Evolutionary conservation across 805 yeast species (phyloP).

Genomic region (Priceomyces medius): DNA sequence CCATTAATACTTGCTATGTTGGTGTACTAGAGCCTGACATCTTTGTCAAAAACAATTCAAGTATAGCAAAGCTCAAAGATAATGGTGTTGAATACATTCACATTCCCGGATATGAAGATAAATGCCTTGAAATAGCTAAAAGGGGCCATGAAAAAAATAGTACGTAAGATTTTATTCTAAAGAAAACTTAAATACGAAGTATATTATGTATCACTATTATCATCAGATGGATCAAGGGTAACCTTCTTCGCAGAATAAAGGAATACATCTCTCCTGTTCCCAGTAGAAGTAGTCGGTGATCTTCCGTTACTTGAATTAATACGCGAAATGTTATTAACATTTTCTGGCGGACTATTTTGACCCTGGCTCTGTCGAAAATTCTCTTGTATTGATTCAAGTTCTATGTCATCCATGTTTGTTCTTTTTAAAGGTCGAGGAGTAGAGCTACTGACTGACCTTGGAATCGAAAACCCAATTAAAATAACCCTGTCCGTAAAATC

Average conservation of each 20-base stretch:
- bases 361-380: constrained; percentile 1
- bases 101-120: constrained; percentile 79
- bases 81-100: constrained; percentile 70
- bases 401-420: neutral
- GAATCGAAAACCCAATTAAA: constrained; percentile 57
- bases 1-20: constrained; percentile 75
- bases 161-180: neutral
- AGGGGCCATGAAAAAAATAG: constrained; percentile 59
- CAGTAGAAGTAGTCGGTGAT: neutral
- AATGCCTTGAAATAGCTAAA: constrained; percentile 65
- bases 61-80: constrained; percentile 51
- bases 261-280: constrained; percentile 33
- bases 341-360: neutral
- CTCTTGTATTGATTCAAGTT: neutral
- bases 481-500: constrained; percentile 53
- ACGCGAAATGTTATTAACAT: neutral
- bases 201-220: constrained; percentile 10
- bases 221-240: constrained; percentile 24
- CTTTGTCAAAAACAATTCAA: constrained; percentile 77
- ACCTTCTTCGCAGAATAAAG: constrained; percentile 40
- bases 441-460: constrained; percentile 46
- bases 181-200: neutral
- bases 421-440: constrained; percentile 11
- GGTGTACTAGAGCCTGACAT: constrained; percentile 91
- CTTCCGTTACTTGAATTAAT: neutral